phyloP scores from a whole-genome alignment of 176 grass and related monocot species.

The Aegilops longissima region DNA sequence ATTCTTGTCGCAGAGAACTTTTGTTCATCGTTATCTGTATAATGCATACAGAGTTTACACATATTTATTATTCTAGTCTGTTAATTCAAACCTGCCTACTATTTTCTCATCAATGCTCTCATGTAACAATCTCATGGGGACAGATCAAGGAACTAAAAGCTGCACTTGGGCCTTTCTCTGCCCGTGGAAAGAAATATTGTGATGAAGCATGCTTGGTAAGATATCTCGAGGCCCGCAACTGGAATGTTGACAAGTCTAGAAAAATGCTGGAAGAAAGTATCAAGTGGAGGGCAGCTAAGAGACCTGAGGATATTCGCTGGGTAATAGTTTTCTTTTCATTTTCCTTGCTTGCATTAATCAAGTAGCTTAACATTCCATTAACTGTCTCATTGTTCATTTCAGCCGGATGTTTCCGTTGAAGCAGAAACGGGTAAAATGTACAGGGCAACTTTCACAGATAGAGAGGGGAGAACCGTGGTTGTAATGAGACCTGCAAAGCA shows the following conservation, averaged over 20 bases:
- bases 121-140: conserved; percentile 2
- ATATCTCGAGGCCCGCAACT: conserved; percentile 76
- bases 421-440: conserved; percentile 90
- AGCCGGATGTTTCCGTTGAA: conserved; percentile 74
- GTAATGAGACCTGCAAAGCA: conserved; percentile 74
- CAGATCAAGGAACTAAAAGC: conserved; percentile 72
- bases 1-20: not conserved
- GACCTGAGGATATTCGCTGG: conserved; percentile 79
- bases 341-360: not conserved
- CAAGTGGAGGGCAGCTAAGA: conserved; percentile 84
- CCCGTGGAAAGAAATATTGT: conserved; percentile 44
- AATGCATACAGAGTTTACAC: not conserved
- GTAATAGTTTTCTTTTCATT: conserved; percentile 25
- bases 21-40: not conserved
- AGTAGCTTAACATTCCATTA: not conserved
- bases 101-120: conserved; percentile 2
- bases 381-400: conserved; percentile 13
- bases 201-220: conserved; percentile 60
- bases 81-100: not conserved
- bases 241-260: conserved; percentile 70
- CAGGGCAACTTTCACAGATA: conserved; percentile 69
- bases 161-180: conserved; percentile 57
- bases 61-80: not conserved
- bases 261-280: conserved; percentile 90
- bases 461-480: conserved; percentile 66